Base-by-base conservation (phyloP, 1,284 basidiomycete species). In the Pseudozyma pruni region DNA sequence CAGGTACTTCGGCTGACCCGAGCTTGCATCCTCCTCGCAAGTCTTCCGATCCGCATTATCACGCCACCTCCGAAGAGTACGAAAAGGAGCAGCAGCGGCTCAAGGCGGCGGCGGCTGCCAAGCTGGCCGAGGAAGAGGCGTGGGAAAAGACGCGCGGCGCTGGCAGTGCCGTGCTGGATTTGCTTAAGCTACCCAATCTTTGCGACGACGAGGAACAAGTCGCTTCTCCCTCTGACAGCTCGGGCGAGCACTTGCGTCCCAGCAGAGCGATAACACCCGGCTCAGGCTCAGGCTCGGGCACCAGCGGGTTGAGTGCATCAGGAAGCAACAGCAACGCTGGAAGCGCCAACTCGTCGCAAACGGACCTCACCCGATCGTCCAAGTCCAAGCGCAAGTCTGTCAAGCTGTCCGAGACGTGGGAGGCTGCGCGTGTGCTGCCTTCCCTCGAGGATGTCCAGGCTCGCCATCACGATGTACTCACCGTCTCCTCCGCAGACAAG, bases 101-200 rank as follows among this genome's bases (percentile, higher is more conserved):
- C 32, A 58, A 62, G 19, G 62, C 58, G 13, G 62, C 58, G 4
- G 72, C 68, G 10, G 72, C 74, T 13, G 75, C 75, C n/a, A 72
- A 72, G 37, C 53, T 69, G 22, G 74, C 74, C 4, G 75, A 77
- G 29, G 53, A 67, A 34, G 69, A 74, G 38, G 74, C 74, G 1
- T 81, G 79, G 79, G 76, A 80, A 34, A 62, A 67, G 38, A 81
- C 74, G 0, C 61, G 79, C 7, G 79, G 79, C 9, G 79, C 79
- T 5, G 79, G 79, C 1, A 78, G 76, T 42, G 58, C 60, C 13
- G 79, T 81, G 13, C 62, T 81, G 23, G 64, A 74, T 33, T 48
- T 77, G 31, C 68, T 72, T 35, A 71, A 74, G 54, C 40, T 57
- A 10, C 62, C 68, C 16, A 50, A 55, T 11, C 25, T 60, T 38